These are phyloP conservation scores for Neonectria hederae DNA, from an alignment of 2,329 filamentous ascomycete genomes.

Conservation along the genomic window DNA sequence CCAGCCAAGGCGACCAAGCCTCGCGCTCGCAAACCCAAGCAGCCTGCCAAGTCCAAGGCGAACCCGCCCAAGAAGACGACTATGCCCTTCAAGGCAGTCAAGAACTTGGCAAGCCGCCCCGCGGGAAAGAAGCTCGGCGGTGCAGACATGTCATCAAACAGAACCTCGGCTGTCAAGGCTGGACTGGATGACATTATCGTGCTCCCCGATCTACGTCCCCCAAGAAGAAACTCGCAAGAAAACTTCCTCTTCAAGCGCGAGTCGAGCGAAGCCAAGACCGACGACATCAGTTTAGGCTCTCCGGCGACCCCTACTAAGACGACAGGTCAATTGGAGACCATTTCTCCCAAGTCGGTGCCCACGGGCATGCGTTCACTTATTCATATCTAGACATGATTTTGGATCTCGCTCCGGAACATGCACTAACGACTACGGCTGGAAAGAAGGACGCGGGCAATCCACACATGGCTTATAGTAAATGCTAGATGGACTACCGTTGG, in stretches of 20 bases:
- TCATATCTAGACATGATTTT: constrained; percentile 35
- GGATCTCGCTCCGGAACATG: not conserved
- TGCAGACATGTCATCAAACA: constrained; percentile 10
- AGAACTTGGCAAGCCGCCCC: constrained; percentile 29
- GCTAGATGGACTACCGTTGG: constrained; percentile 24
- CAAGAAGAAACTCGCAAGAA: constrained; percentile 27
- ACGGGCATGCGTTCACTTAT: constrained; percentile 52
- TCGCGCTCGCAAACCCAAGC: constrained; percentile 47
- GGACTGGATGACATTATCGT: constrained; percentile 1
- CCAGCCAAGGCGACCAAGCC: constrained; percentile 40
- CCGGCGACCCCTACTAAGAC: constrained; percentile 35
- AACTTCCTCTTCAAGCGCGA: constrained; percentile 29
- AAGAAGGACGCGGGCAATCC: constrained; percentile 6
- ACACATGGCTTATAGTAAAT: constrained; percentile 21
- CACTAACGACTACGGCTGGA: constrained; percentile 3
- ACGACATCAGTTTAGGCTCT: constrained; percentile 12
- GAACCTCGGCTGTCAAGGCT: constrained; percentile 2
- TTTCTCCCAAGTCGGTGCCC: constrained; percentile 56
- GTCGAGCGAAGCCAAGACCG: constrained; percentile 20
- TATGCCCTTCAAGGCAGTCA: constrained; percentile 47
- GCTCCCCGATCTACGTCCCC: constrained; percentile 41
- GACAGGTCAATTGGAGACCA: constrained; percentile 47
- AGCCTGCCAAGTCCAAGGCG: constrained; percentile 46
- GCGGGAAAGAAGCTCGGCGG: constrained; percentile 33
- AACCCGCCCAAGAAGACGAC: constrained; percentile 54